phyloP scores from a whole-genome alignment of 768 basidiomycete genomes.

The Leccinum longicurvipes region DNA sequence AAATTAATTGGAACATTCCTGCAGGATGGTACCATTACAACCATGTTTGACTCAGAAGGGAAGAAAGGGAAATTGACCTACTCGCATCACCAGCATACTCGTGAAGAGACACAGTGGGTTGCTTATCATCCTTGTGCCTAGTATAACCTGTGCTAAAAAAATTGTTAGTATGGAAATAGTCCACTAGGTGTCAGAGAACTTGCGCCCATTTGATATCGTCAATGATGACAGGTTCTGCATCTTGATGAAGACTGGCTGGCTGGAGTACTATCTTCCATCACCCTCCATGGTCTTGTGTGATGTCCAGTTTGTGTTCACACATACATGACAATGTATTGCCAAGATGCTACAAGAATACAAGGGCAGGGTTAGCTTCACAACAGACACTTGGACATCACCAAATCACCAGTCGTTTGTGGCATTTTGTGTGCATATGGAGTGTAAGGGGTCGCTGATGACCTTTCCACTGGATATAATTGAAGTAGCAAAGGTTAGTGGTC shows the following conservation, averaged over 20 bases:
- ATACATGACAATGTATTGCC: constrained; percentile 17
- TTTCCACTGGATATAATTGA: background rate
- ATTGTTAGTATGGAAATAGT: background rate
- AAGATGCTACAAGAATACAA: constrained; percentile 25
- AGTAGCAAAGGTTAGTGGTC: background rate
- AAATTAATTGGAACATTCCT: no score
- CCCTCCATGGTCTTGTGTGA: constrained; percentile 32
- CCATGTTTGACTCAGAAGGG: background rate
- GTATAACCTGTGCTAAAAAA: no score
- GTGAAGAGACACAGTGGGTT: background rate
- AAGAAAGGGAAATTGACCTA: background rate
- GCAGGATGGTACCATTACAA: no score
- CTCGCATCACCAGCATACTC: background rate
- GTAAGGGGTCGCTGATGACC: background rate
- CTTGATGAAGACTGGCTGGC: background rate
- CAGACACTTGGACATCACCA: background rate
- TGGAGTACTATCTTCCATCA: background rate
- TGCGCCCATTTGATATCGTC: background rate
- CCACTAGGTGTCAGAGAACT: background rate
- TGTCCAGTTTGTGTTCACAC: constrained; percentile 26
- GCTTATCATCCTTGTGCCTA: background rate
- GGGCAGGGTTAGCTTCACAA: background rate
- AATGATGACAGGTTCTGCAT: background rate
- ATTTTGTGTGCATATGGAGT: background rate
- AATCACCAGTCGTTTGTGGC: background rate